A percentile compares a stretch with the other conserved stretches of the same genome.
These are phyloP conservation scores for Primulina tabacum DNA, from an alignment of 257 asterid genomes.

Conservation along the genomic window DNA sequence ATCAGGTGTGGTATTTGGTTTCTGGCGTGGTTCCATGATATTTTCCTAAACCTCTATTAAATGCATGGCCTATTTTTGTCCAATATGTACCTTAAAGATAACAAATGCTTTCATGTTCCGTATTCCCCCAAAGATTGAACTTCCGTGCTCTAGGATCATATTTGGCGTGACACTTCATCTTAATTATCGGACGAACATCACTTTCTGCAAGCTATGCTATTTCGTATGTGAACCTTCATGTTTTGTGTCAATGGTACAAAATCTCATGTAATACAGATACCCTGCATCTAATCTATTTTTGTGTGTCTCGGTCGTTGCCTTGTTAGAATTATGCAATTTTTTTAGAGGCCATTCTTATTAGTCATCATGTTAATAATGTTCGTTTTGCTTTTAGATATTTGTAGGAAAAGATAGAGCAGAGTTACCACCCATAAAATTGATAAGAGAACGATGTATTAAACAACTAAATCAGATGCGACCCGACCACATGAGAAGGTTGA, in stretches of 20 bases:
- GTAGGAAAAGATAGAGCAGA: constrained; percentile 69
- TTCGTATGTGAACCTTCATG: neutral
- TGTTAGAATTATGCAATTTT: neutral
- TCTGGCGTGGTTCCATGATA: neutral
- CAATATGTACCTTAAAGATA: neutral
- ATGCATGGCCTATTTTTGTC: neutral
- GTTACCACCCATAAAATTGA: constrained; percentile 51
- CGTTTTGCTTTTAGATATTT: constrained; percentile 13
- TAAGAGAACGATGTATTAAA: constrained; percentile 68
- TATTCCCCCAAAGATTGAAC: neutral
- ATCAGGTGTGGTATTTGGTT: constrained; percentile 49
- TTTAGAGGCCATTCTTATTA: constrained; percentile 1
- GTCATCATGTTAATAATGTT: neutral
- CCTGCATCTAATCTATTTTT: neutral
- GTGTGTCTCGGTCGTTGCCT: neutral
- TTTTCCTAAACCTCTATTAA: constrained; percentile 4
- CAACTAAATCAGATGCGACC: constrained; percentile 85
- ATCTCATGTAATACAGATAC: too few species aligned
- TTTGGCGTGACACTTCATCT: neutral
- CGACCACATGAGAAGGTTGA: constrained; percentile 96
- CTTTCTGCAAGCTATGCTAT: neutral
- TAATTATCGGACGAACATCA: neutral
- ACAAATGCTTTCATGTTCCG: neutral
- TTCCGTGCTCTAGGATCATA: neutral
- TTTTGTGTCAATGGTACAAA: constrained; percentile 5